Evolutionary conservation across 2,329 filamentous ascomycete genomes (phyloP).

Genomic region (Amphichorda felina): DNA sequence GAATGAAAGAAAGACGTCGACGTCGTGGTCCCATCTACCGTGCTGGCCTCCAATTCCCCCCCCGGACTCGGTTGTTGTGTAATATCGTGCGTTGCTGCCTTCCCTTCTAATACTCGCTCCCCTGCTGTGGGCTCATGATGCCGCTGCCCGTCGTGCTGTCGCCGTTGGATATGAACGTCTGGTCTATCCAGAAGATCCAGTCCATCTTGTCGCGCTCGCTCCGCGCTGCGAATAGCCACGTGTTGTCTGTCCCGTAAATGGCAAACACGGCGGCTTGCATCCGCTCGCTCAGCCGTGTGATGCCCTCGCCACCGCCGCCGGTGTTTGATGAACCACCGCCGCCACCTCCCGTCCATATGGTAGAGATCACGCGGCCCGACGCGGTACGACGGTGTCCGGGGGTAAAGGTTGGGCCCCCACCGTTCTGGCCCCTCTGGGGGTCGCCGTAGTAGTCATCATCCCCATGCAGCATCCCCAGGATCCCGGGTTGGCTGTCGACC

Average conservation of each 20-base stretch:
- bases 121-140: constrained; percentile 19
- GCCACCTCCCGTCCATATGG: constrained; percentile 38
- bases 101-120: constrained; percentile 13
- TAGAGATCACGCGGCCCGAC: constrained; percentile 41
- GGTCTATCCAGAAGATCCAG: constrained; percentile 93
- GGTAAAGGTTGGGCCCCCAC: constrained; percentile 22
- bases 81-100: neutral
- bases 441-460: constrained; percentile 25
- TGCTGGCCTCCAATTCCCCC: neutral
- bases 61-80: too few species aligned
- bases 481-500: constrained; percentile 86
- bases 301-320: constrained; percentile 19
- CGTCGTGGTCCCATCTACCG: constrained; percentile 5
- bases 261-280: constrained; percentile 73
- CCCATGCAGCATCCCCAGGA: constrained; percentile 61
- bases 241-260: constrained; percentile 87
- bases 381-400: constrained; percentile 35
- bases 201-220: constrained; percentile 90
- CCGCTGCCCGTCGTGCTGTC: constrained; percentile 26
- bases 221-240: constrained; percentile 84
- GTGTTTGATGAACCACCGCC: constrained; percentile 9
- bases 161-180: constrained; percentile 49
- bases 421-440: constrained; percentile 16
- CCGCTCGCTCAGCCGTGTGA: constrained; percentile 43
- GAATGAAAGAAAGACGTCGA: constrained; percentile 4